Evolutionary conservation across 75 land plant genomes (phyloP).

Genomic region (Cryptomeria japonica): DNA sequence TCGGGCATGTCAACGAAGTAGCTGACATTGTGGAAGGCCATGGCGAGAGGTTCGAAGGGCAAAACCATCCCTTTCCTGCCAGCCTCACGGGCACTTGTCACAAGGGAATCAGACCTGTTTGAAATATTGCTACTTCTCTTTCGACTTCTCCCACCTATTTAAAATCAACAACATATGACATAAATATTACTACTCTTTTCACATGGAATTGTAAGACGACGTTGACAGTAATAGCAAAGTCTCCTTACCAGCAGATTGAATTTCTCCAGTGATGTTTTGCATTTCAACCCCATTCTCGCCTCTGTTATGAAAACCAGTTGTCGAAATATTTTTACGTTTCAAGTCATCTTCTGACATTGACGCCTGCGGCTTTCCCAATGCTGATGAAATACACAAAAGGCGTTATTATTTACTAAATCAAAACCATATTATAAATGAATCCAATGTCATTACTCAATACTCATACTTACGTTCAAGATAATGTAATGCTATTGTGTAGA

Average conservation of each 20-base stretch:
- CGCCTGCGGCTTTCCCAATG: conserved; percentile 65
- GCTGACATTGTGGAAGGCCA: conserved; percentile 68
- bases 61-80: conserved; percentile 71
- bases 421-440: too few species aligned
- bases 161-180: too few species aligned
- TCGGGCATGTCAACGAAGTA: conserved; percentile 81
- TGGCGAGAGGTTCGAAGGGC: conserved; percentile 71
- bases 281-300: conserved; percentile 13
- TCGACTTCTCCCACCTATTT: not conserved
- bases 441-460: too few species aligned
- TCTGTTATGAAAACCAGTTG: not conserved
- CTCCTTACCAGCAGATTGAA: conserved; percentile 1
- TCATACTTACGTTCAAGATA: too few species aligned
- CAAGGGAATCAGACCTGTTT: not conserved
- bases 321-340: conserved; percentile 36
- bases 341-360: conserved; percentile 56
- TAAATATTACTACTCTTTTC: not conserved
- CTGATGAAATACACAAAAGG: conserved; percentile 31
- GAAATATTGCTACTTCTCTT: not conserved
- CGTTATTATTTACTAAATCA: not conserved
- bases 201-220: not conserved
- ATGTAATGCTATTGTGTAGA: too few species aligned
- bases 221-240: conserved; percentile 5
- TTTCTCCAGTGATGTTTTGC: conserved; percentile 16
- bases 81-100: not conserved